Percentiles rank a stretch among this genome's conserved stretches.
phyloP scores from a whole-genome alignment of 176 grass and related monocot genomes.

The Echinochloa phyllopogon region DNA sequence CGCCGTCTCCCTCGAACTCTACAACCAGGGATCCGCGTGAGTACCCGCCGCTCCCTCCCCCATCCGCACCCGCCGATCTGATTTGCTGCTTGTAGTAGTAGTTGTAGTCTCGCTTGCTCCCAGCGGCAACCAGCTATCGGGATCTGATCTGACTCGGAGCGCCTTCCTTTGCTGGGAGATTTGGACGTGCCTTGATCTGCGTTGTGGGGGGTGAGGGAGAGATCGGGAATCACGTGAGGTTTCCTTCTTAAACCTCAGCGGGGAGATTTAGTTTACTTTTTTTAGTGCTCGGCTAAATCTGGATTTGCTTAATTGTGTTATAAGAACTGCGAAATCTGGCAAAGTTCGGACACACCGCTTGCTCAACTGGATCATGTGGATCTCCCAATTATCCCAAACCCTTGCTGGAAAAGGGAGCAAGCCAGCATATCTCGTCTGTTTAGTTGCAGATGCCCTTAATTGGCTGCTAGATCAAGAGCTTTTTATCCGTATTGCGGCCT shows the following conservation, averaged over 20 bases:
- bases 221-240: not conserved
- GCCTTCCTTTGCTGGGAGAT: not conserved
- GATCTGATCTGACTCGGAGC: slow-evolving; percentile 6
- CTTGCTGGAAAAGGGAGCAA: not conserved
- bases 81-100: not conserved
- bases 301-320: not conserved
- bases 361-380: not conserved
- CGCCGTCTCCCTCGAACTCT: slow-evolving; percentile 88
- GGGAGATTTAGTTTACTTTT: not conserved
- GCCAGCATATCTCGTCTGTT: not conserved
- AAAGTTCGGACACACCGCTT: not conserved
- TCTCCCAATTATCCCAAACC: not conserved
- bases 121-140: too few species aligned
- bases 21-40: slow-evolving; percentile 97
- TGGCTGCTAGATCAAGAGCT: slow-evolving; percentile 25
- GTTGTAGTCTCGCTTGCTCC: not conserved
- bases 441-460: too few species aligned
- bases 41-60: not conserved
- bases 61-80: not conserved
- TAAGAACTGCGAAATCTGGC: too few species aligned
- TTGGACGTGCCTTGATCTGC: slow-evolving; percentile 3
- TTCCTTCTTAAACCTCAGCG: slow-evolving; percentile 15
- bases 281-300: not conserved
- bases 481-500: not conserved
- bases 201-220: not conserved